phyloP scores from a whole-genome alignment of 2,329 filamentous ascomycete genomes.

The Pseudogymnoascus sp. region DNA sequence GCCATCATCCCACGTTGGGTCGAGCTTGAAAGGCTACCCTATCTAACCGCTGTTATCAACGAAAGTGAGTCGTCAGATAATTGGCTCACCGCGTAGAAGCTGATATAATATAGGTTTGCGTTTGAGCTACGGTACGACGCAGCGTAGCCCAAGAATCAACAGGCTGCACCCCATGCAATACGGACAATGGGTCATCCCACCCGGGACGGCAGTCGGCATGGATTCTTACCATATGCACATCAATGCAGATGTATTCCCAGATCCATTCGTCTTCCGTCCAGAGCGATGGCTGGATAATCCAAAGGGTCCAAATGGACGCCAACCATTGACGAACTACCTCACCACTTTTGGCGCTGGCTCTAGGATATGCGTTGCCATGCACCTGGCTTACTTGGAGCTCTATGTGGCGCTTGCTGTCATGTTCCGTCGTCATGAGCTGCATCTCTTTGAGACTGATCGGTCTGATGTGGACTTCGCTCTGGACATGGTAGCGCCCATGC shows the following conservation, averaged over 20 bases:
- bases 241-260: constrained; percentile 26
- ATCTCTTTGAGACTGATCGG: not conserved
- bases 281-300: constrained; percentile 29
- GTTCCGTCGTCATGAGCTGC: not conserved
- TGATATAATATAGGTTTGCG: constrained; percentile 13
- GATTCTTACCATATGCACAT: constrained; percentile 27
- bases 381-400: constrained; percentile 19
- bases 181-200: constrained; percentile 19
- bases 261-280: constrained; percentile 26
- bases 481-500: not conserved
- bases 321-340: constrained; percentile 20
- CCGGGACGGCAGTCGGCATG: constrained; percentile 19
- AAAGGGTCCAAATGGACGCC: not conserved
- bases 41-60: constrained; percentile 26
- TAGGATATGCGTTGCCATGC: constrained; percentile 30
- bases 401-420: not conserved
- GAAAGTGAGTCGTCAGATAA: constrained; percentile 17
- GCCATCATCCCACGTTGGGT: not conserved
- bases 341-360: constrained; percentile 32
- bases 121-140: constrained; percentile 16
- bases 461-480: not conserved
- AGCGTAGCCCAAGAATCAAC: constrained; percentile 15
- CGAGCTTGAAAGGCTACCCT: constrained; percentile 37
- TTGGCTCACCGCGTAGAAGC: not conserved
- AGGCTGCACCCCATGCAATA: constrained; percentile 13